Percentiles rank a stretch among this genome's conserved stretches.
Evolutionary conservation across 805 yeast species (phyloP).

Genomic region (Blastobotrys robertii): DNA sequence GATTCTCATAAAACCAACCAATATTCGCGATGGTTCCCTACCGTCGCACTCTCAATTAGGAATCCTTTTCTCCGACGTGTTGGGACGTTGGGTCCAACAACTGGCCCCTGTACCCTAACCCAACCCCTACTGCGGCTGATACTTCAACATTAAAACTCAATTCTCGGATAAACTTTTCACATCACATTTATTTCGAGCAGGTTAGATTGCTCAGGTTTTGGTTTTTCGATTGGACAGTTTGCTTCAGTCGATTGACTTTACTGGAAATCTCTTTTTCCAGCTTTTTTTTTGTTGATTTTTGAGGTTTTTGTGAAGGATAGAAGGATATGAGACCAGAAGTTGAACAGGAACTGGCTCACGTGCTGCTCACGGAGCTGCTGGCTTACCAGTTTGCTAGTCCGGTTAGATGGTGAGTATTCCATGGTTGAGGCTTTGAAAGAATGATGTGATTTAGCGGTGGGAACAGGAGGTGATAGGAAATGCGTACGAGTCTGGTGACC

Average conservation of each 20-base stretch:
- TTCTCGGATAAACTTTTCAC: neutral
- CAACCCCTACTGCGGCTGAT: no score
- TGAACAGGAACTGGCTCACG: constrained; percentile 95
- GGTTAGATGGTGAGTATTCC: constrained; percentile 85
- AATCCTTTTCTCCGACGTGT: no score
- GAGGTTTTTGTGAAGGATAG: neutral
- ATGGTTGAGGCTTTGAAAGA: no score
- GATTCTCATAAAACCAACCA: no score
- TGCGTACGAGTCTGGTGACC: neutral
- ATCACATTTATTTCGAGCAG: neutral
- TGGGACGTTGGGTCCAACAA: no score
- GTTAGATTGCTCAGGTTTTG: neutral
- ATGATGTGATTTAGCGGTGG: neutral
- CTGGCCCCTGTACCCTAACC: no score
- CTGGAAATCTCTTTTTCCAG: neutral
- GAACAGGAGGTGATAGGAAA: constrained; percentile 6
- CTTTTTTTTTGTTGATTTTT: neutral
- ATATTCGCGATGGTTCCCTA: no score
- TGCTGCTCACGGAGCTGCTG: constrained; percentile 84
- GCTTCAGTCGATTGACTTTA: neutral
- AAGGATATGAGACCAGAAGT: constrained; percentile 75
- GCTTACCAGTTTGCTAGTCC: constrained; percentile 99
- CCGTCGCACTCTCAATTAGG: no score
- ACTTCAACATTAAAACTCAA: no score
- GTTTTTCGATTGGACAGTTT: neutral